Conservation (phyloP, 2,329 filamentous ascomycete species). For the Ambrosiella beaveri region DNA sequence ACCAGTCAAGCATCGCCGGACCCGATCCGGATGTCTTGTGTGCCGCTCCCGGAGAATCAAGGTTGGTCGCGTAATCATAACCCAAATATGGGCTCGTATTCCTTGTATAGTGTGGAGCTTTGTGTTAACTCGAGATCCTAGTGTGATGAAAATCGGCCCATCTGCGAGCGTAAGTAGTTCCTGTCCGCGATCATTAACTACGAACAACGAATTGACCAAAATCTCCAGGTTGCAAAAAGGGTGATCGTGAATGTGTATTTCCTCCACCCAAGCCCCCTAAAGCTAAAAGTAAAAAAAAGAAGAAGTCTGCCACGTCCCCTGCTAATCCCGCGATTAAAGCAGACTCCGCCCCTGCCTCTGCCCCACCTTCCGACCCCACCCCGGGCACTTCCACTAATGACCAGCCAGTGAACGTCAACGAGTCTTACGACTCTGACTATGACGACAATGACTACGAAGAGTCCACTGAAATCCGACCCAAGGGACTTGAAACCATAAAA, state of each 20-base stretch:
- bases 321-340: not conserved
- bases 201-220: not conserved
- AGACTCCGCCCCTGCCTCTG: not conserved
- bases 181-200: not conserved
- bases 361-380: not conserved
- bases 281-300: conserved; percentile 16
- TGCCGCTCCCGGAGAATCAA: conserved; percentile 80
- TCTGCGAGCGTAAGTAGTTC: conserved; percentile 53
- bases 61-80: conserved; percentile 24
- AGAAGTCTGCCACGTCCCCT: not conserved
- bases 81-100: not conserved
- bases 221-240: conserved; percentile 65
- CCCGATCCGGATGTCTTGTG: conserved; percentile 82
- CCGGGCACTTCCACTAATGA: not conserved
- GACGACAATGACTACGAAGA: not conserved
- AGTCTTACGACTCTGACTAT: not conserved
- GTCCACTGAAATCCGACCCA: not conserved
- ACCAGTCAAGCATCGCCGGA: conserved; percentile 81
- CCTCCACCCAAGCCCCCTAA: conserved; percentile 47
- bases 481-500: conserved; percentile 31
- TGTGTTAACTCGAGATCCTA: conserved; percentile 24
- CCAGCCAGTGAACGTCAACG: not conserved
- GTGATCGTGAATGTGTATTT: conserved; percentile 77
- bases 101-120: not conserved
- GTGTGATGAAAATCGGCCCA: conserved; percentile 80